Percentiles rank a stretch among this genome's conserved stretches.
phyloP scores from a whole-genome alignment of 148 eudicot species.

The Rhododendron mucronatum region DNA sequence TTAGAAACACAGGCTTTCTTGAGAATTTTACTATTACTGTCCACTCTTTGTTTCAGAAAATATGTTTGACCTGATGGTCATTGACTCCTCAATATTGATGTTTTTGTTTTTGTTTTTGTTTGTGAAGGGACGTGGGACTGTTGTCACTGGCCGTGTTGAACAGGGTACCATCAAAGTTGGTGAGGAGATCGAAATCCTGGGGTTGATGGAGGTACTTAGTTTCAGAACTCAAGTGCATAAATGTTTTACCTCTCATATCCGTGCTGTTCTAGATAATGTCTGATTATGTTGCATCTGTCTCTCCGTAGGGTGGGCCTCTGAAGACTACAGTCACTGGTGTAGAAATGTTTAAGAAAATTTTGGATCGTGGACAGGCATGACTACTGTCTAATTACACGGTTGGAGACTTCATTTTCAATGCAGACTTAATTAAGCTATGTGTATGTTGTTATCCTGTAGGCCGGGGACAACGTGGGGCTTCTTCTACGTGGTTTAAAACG shows the following conservation, averaged over 20 bases:
- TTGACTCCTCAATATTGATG: neutral
- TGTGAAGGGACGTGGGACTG: conserved; percentile 85
- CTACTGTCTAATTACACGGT: neutral
- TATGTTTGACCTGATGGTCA: neutral
- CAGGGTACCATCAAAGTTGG: conserved; percentile 82
- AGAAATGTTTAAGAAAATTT: conserved; percentile 83
- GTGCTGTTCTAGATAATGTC: neutral
- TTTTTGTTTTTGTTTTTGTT: neutral
- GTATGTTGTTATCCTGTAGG: conserved; percentile 35
- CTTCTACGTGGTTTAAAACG: conserved; percentile 79
- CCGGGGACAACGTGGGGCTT: conserved; percentile 91
- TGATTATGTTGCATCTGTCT: neutral
- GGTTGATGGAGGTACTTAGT: conserved; percentile 55
- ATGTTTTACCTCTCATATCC: neutral
- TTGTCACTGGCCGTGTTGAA: conserved; percentile 84
- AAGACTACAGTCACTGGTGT: conserved; percentile 85
- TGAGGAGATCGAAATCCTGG: conserved; percentile 75
- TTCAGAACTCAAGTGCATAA: neutral
- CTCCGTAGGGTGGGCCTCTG: conserved; percentile 47
- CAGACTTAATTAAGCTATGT: neutral
- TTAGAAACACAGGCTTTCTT: neutral
- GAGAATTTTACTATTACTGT: neutral
- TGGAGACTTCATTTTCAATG: neutral
- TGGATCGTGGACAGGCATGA: conserved; percentile 68
- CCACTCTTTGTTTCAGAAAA: neutral